Conservation (phyloP, 2,329 filamentous ascomycete species). For the Ascochyta clinopodiicola region DNA sequence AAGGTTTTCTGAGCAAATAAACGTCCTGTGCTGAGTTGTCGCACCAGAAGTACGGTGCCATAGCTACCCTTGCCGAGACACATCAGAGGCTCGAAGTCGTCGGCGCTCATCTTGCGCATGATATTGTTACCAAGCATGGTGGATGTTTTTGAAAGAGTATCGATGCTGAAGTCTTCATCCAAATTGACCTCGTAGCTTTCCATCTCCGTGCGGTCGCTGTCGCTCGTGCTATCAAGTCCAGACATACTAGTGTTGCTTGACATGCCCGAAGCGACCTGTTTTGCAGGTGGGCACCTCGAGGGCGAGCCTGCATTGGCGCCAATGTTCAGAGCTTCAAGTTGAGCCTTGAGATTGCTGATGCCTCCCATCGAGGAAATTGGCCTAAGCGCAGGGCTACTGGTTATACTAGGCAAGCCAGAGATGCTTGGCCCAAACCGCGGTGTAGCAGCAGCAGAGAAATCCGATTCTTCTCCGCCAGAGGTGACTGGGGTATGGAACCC, state of each 20-base stretch:
- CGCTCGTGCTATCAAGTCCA: conserved; percentile 59
- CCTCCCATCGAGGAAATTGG: conserved; percentile 65
- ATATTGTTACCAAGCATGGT: conserved; percentile 55
- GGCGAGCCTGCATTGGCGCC: conserved; percentile 63
- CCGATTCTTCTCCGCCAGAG: conserved; percentile 64
- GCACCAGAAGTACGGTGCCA: conserved; percentile 92
- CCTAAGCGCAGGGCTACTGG: conserved; percentile 60
- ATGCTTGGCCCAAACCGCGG: conserved; percentile 51
- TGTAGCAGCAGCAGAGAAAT: conserved; percentile 52
- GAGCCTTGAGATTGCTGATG: conserved; percentile 81
- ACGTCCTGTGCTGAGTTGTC: conserved; percentile 83
- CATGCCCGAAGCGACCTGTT: conserved; percentile 44
- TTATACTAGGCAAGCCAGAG: conserved; percentile 56
- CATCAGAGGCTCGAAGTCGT: conserved; percentile 87
- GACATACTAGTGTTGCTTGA: conserved; percentile 65
- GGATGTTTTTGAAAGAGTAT: conserved; percentile 51
- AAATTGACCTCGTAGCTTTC: conserved; percentile 86
- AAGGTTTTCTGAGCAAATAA: conserved; percentile 98
- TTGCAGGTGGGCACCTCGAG: conserved; percentile 51
- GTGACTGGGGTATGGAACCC: conserved; percentile 59
- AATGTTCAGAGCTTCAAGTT: conserved; percentile 79
- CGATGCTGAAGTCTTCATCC: conserved; percentile 80
- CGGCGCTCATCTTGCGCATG: conserved; percentile 84
- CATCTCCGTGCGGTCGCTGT: conserved; percentile 73
- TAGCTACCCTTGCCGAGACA: conserved; percentile 97